Conservation (phyloP, 2,329 filamentous ascomycete species). For the Aspergillus fumigatus region DNA sequence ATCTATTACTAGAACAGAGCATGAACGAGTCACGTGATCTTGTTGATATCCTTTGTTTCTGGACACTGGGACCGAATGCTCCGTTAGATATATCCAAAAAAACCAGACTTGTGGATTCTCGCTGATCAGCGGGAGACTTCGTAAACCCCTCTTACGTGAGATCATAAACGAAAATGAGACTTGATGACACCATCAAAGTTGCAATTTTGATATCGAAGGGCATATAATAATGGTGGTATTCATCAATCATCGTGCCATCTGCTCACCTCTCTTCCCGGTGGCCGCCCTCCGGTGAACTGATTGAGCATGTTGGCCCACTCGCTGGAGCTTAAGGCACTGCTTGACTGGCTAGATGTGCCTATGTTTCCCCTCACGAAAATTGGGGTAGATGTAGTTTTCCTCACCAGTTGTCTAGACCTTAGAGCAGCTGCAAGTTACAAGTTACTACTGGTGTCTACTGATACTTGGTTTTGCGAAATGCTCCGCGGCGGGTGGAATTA, state of each 20-base stretch:
- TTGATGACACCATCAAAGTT: background rate
- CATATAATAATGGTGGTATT: background rate
- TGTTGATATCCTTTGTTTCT: background rate
- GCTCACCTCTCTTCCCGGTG: background rate
- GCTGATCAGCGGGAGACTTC: background rate
- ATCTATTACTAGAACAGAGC: background rate
- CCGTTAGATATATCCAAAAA: background rate
- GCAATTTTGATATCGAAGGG: background rate
- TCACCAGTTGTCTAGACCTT: background rate
- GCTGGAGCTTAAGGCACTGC: constrained; percentile 11
- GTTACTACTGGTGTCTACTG: background rate
- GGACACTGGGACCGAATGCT: background rate
- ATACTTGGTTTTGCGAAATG: background rate
- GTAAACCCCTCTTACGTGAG: background rate
- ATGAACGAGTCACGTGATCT: background rate
- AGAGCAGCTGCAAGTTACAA: background rate
- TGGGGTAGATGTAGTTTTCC: constrained; percentile 20
- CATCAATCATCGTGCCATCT: background rate
- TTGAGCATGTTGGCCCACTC: constrained; percentile 9
- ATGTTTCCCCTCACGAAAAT: constrained; percentile 28
- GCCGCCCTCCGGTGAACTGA: constrained; percentile 17
- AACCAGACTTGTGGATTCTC: background rate
- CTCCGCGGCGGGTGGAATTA: background rate
- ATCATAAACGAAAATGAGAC: background rate
- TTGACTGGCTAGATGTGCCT: background rate